Conservation (phyloP, 768 basidiomycete genomes). For the Hypholoma sublateritium region DNA sequence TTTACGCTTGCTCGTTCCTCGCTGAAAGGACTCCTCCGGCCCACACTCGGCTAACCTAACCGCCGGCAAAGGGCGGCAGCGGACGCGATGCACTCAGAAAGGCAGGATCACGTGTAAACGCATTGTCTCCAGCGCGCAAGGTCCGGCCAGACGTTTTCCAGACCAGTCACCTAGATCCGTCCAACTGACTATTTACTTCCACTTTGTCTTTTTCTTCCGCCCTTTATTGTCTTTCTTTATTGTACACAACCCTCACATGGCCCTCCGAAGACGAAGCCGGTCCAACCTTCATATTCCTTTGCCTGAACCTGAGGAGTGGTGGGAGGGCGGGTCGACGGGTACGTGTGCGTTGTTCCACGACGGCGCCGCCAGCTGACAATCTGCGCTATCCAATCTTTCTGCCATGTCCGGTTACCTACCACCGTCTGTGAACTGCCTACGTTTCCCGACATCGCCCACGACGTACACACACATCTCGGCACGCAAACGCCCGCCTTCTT, state of each 20-base stretch:
- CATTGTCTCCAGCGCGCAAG: neutral
- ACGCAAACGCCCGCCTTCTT: slow-evolving; percentile 17
- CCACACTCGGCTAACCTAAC: no score
- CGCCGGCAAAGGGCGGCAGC: no score
- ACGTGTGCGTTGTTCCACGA: neutral
- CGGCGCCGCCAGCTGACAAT: neutral
- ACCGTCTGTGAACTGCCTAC: slow-evolving; percentile 1
- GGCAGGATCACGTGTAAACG: neutral
- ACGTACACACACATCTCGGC: neutral
- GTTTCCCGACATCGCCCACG: neutral
- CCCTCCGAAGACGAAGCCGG: slow-evolving; percentile 16
- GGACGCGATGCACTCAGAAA: neutral
- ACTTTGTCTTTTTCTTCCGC: neutral
- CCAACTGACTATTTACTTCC: neutral
- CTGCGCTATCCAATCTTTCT: neutral
- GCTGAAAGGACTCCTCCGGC: no score
- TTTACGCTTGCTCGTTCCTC: no score
- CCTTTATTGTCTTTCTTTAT: slow-evolving; percentile 10
- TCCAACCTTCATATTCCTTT: slow-evolving; percentile 12
- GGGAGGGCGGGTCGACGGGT: slow-evolving; percentile 25
- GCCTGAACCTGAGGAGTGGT: slow-evolving; percentile 23
- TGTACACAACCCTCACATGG: slow-evolving; percentile 15
- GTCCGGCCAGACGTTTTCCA: no score
- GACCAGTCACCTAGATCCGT: neutral
- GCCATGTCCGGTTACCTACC: slow-evolving; percentile 2